phyloP scores from a whole-genome alignment of 1,139 yeast species.

The Arxiozyma bovina region DNA sequence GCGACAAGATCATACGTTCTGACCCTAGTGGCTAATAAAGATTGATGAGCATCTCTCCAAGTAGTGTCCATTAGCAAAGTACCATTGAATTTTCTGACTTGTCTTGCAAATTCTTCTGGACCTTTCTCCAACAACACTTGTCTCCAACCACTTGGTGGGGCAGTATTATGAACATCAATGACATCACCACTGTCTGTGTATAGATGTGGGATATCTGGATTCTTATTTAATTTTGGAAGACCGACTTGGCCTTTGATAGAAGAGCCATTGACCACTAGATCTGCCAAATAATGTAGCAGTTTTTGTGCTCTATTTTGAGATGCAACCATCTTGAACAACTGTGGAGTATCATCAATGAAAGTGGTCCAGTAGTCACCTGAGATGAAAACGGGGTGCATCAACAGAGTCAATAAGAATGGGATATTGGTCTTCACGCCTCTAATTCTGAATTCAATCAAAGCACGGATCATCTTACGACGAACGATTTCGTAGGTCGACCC shows the following conservation, averaged over 20 bases:
- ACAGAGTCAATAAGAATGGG: constrained; percentile 86
- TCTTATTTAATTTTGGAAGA: constrained; percentile 67
- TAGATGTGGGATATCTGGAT: constrained; percentile 66
- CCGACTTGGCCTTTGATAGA: constrained; percentile 94
- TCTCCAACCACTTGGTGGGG: constrained; percentile 82
- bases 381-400: constrained; percentile 87
- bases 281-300: constrained; percentile 80
- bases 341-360: constrained; percentile 95
- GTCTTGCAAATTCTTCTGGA: constrained; percentile 79
- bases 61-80: constrained; percentile 94
- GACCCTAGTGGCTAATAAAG: constrained; percentile 93
- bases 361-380: constrained; percentile 95
- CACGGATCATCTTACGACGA: constrained; percentile 93
- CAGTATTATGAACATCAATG: constrained; percentile 49
- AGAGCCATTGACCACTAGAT: constrained; percentile 89
- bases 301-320: constrained; percentile 97
- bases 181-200: constrained; percentile 47
- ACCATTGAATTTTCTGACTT: constrained; percentile 77
- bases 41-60: constrained; percentile 99
- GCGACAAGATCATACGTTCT: constrained; percentile 86
- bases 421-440: constrained; percentile 98
- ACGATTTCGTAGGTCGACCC: constrained; percentile 96
- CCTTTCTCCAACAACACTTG: constrained; percentile 75
- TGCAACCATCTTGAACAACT: constrained; percentile 85
- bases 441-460: constrained; percentile 93